Base-by-base conservation (phyloP, 495 filamentous ascomycete species). In the Elasticomyces elasticus region DNA sequence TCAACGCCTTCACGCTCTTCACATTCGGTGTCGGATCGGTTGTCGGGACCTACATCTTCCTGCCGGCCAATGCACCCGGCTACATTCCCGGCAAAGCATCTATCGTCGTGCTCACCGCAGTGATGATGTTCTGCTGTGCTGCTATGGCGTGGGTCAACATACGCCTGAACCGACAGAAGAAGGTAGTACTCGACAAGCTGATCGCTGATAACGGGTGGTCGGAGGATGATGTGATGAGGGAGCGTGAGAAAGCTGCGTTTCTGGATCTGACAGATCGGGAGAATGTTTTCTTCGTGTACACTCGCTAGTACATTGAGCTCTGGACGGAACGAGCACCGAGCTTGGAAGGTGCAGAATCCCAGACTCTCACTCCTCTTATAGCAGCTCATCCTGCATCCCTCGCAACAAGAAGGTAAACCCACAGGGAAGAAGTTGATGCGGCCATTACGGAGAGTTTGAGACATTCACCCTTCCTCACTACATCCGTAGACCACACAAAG, bases 41-140 rank as follows among this genome's bases (percentile, higher is more conserved):
- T 5, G 44, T 62, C 9, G 59, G 59, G 6, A 60, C 56, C 4
- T 45, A 54, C 23, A 54, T 51, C 5, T 62, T 62, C 23, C 20
- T 37, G 12, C 30, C 45, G 4, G 33, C 28, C n/a, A 47, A 59
- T 20, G 56, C 59, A 4, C 55, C 59, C 0, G 25, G 50, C 1
- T 58, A 59, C 44, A 40, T 58, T 22, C 59, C 61, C 12, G 61
- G 61, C 1, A 50, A 62, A 33, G 71, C 71, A 10, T 67, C 51
- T 1, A 43, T 60, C 10, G 25, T 50, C 17, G 28, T 48, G 6
- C 22, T 54, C 23, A 30, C 23, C 5, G 43, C 9, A 9, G 40
- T 46, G 15, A 6, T 46, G 26, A 54, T 54, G 51, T 5, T n/a
- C 5, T 4, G n/a, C n/a, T 46, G 26, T 35, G 51, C 28, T 37